Evolutionary conservation across 257 asterid species (phyloP).

Genomic region (Linaria vulgaris): DNA sequence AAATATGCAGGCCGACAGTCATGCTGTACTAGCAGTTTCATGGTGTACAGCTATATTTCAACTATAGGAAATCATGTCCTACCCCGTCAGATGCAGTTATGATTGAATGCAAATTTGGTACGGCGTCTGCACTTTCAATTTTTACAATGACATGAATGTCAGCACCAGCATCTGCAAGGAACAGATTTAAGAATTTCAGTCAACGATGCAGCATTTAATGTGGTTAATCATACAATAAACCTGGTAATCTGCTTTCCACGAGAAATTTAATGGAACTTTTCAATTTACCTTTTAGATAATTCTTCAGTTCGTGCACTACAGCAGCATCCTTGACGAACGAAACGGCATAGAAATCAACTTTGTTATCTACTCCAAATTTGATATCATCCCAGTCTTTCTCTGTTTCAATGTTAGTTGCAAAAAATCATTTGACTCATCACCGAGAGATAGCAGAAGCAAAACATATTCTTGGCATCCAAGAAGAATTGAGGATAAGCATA

Average conservation of each 20-base stretch:
- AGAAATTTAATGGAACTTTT: neutral
- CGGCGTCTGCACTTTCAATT: conserved; percentile 97
- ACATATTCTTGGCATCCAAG: neutral
- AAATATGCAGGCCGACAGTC: conserved; percentile 10
- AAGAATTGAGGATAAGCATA: conserved; percentile 18
- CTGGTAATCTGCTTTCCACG: neutral
- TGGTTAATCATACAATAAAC: conserved; percentile 13
- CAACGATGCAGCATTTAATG: conserved; percentile 4
- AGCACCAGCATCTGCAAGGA: conserved; percentile 48
- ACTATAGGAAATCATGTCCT: conserved; percentile 22
- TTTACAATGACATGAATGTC: conserved; percentile 92
- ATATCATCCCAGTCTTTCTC: conserved; percentile 98
- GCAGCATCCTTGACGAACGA: conserved; percentile 98
- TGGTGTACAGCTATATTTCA: conserved; percentile 8
- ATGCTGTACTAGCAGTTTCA: conserved; percentile 19
- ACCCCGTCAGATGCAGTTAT: conserved; percentile 80
- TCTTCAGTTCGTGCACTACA: conserved; percentile 93
- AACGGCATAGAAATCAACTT: conserved; percentile 93
- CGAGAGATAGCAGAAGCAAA: conserved; percentile 8
- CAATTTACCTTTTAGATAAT: conserved; percentile 70
- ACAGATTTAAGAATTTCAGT: neutral
- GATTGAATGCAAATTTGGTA: conserved; percentile 49
- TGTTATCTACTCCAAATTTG: conserved; percentile 92
- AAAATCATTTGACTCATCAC: conserved; percentile 27
- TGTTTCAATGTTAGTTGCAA: conserved; percentile 41